A percentile compares a stretch with the other conserved stretches of the same genome.
Conservation (phyloP, 148 eudicot genomes). For the Arbutus unedo region DNA sequence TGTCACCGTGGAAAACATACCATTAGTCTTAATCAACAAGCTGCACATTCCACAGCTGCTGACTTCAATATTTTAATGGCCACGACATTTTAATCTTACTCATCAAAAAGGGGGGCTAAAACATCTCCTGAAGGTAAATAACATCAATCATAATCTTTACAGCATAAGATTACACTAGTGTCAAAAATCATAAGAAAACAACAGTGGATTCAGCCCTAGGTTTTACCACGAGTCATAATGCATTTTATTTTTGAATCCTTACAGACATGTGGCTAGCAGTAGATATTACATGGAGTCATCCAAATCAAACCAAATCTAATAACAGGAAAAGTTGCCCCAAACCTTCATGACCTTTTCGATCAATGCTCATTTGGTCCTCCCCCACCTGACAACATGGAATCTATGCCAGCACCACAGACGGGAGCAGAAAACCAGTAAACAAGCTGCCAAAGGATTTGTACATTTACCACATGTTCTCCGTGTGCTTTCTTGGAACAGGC, state of each 20-base stretch:
- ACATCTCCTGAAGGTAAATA: not conserved
- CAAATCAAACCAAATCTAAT: constrained; percentile 4
- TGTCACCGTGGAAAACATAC: not conserved
- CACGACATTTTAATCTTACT: not conserved
- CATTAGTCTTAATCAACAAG: not conserved
- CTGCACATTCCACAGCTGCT: not conserved
- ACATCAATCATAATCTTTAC: not conserved
- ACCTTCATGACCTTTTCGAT: constrained; percentile 3
- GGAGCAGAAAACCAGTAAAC: constrained; percentile 2
- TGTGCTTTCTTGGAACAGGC: not conserved
- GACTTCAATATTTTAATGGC: not conserved
- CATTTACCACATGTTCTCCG: not conserved
- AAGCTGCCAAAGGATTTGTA: not conserved
- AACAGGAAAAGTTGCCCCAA: not conserved
- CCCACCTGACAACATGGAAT: not conserved
- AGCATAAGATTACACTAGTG: not conserved
- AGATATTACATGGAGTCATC: not conserved
- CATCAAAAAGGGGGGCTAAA: not conserved
- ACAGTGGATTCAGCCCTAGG: not conserved
- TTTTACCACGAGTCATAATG: not conserved
- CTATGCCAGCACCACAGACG: not conserved
- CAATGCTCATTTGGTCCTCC: not conserved
- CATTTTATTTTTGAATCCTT: not conserved
- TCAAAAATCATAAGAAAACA: not conserved
- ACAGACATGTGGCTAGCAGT: not conserved